phyloP scores from a whole-genome alignment of 129 eudicot species.

The Apium graveolens region DNA sequence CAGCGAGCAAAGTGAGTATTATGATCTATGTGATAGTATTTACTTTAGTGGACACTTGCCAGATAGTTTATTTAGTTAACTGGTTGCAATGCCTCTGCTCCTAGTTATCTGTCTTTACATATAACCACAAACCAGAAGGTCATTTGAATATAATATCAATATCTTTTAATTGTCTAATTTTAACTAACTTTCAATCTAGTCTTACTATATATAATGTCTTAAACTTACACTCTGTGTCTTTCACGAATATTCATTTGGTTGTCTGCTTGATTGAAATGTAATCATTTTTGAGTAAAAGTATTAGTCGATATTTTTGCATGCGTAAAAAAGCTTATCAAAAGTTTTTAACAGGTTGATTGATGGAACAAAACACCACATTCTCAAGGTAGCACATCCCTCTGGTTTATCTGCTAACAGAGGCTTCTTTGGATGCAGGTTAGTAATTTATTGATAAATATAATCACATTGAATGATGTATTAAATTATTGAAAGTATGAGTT shows the following conservation, averaged over 20 bases:
- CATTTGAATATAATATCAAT: neutral
- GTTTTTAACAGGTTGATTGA: constrained; percentile 67
- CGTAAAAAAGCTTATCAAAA: neutral
- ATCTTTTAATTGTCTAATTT: neutral
- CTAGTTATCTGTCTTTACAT: neutral
- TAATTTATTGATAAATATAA: neutral
- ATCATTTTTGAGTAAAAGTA: neutral
- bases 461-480: neutral
- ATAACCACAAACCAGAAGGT: no score
- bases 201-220: neutral
- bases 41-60: neutral
- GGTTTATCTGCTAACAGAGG: constrained; percentile 95
- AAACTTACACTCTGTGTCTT: neutral
- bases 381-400: constrained; percentile 95
- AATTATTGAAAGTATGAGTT: neutral
- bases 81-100: neutral
- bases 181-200: neutral
- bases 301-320: neutral
- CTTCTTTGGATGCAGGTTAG: constrained; percentile 93
- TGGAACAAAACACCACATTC: constrained; percentile 77
- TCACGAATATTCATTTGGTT: neutral
- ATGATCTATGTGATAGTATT: neutral
- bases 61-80: neutral
- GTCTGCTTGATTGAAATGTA: neutral
- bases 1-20: constrained; percentile 87